Evolutionary conservation across 352 stramenopile genomes (phyloP), one percentile per base, ranked within the genome.

Genomic region (Hyaloperonospora arabidopsidis): DNA sequence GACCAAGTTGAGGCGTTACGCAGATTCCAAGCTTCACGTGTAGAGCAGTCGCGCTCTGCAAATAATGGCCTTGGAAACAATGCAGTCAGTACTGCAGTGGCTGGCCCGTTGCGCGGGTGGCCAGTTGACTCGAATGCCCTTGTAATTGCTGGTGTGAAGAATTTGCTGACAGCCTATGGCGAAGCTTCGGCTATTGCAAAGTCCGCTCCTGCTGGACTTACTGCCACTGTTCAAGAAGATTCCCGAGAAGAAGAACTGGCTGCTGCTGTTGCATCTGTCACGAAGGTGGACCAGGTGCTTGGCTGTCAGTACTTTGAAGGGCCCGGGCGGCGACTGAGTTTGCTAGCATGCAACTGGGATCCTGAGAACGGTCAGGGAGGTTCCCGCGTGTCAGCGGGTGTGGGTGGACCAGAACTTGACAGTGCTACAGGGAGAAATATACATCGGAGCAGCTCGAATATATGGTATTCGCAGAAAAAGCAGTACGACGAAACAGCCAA

Each of bases 281-380:
- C 76, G 56, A 86, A 81, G 52, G 79, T 62, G 0, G 84, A 93
- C 44, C 49, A 78, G n/a, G 52, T 72, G 2, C 67, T 93, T 28
- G 83, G 74, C 13, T 93, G 84, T 35, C 57, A 74, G 12, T 86
- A 74, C 45, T 91, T 86, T 57, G 81, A 93, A 65, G 79, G 81
- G 5, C 65, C 83, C 18, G 84, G 84, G 2, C 64, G 84, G 15
- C 68, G 81, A 39, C 59, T 90, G 17, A 69, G 75, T n/a, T 63
- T 87, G 17, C 58, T 89, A 34, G 84, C 84, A 32, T 93, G 84
- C 49, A 82, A 89, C 35, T 93, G 84, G 84, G 84, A 93, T 32
- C 84, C 84, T 14, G 81, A 93, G 35, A 79, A 64, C 19, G 77
- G 79, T 0, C 73, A 83, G 51, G 63, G 51, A 19, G 35, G 2